A percentile compares a stretch with the other conserved stretches of the same genome.
Evolutionary conservation across 2,329 filamentous ascomycete species (phyloP).

Genomic region (Ceratocystis variospora): DNA sequence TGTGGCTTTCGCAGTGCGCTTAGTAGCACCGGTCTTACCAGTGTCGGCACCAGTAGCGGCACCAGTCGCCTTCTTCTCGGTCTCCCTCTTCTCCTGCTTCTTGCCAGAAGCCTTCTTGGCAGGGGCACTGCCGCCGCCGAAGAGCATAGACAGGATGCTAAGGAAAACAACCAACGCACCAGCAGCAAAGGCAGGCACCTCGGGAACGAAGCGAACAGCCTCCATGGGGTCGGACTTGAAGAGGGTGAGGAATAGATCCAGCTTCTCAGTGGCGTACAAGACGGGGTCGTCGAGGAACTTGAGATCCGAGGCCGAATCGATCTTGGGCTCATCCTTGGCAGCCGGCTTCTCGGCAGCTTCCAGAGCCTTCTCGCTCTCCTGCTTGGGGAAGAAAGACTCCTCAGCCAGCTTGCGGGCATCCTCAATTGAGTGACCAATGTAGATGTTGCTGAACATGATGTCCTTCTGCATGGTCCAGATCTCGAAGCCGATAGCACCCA

Average conservation of each 20-base stretch:
- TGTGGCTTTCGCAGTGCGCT: conserved; percentile 41
- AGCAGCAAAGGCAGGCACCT: conserved; percentile 69
- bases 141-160: conserved; percentile 52
- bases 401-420: conserved; percentile 80
- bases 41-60: conserved; percentile 52
- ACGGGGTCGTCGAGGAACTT: conserved; percentile 87
- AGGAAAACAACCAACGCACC: conserved; percentile 57
- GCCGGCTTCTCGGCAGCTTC: conserved; percentile 73
- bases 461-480: conserved; percentile 99
- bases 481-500: conserved; percentile 96
- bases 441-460: conserved; percentile 99
- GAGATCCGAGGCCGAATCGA: conserved; percentile 52
- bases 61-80: conserved; percentile 51
- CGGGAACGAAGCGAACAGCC: conserved; percentile 79
- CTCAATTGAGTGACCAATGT: conserved; percentile 91
- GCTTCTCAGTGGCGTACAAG: conserved; percentile 77
- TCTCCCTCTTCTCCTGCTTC: conserved; percentile 46
- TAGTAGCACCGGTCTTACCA: conserved; percentile 58
- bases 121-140: conserved; percentile 51
- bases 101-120: conserved; percentile 62
- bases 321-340: conserved; percentile 45
- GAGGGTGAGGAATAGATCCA: conserved; percentile 78
- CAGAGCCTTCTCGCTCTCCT: conserved; percentile 63
- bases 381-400: conserved; percentile 85
- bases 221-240: conserved; percentile 67